Evolutionary conservation across 164 flowering plant genomes (phyloP), one percentile per base, ranked within the genome.

Genomic region (Magnolia sinica): DNA sequence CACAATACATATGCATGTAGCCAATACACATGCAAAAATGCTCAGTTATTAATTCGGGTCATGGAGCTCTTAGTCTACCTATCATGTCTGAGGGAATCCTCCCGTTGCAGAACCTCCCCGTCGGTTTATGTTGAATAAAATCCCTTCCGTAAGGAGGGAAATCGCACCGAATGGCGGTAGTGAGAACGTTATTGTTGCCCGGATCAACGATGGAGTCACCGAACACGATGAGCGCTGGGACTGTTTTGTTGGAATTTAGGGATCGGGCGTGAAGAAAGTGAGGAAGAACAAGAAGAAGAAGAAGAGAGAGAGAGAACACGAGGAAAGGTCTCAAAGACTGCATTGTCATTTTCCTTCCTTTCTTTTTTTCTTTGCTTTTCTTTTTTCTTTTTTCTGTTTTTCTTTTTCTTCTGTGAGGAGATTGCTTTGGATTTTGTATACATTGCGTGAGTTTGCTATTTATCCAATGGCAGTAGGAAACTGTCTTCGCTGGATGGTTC

Each of bases 131-230:
- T 0, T 86, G 88, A 24, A 9, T 0, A 75, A 89, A 91, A 78
- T 91, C 92, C 1, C 90, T 85, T 1, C 96, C 94, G 74, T 91
- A 91, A 49, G 96, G 96, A 79, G 73, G 61, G 74, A 89, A 89
- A 71, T 91, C 84, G 83, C 96, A 88, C 86, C 84, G 88, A 4
- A 89, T 77, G 20, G 87, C 0, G 2, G 92, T 90, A 0, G 80
- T 31, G 7, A 89, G 81, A 14, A 82, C 63, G 77, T 91, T 88
- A 79, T 91, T 91, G 82, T 91, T 90, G 18, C 93, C 93, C 16
- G 93, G 69, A 81, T 91, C 93, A 9, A 91, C 91, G 0, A 93
- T 71, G 18, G 94, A 93, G 81, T 93, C 97, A 51, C 97, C 97
- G 72, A 92, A 91, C 51, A 87, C 89, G 7, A 90, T 86, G 50